phyloP scores from a whole-genome alignment of 306 rosid genomes.

The Gastrolobium bilobum region DNA sequence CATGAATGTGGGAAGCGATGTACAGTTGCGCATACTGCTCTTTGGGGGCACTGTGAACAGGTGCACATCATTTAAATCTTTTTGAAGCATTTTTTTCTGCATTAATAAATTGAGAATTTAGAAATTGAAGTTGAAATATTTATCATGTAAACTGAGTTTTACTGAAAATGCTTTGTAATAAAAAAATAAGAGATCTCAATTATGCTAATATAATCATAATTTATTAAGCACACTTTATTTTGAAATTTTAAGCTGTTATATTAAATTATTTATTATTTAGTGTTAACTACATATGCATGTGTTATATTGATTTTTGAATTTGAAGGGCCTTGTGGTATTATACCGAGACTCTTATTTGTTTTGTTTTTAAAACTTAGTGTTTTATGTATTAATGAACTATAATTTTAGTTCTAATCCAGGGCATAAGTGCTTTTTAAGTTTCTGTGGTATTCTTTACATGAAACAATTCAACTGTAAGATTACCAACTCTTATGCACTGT shows the following conservation, averaged over 20 bases:
- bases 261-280: conserved; percentile 23
- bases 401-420: not conserved
- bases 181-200: not conserved
- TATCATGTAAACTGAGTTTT: conserved; percentile 7
- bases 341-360: not conserved
- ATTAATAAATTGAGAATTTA: conserved; percentile 33
- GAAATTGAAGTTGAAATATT: conserved; percentile 13
- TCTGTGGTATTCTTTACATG: not conserved
- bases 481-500: not conserved
- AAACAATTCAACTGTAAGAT: conserved; percentile 19
- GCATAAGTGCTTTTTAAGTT: not conserved
- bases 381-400: conserved; percentile 9
- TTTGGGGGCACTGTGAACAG: conserved; percentile 90
- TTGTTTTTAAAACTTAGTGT: not conserved
- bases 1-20: conserved; percentile 98
- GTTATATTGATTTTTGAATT: conserved; percentile 22
- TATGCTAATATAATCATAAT: conserved; percentile 18
- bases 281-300: conserved; percentile 1
- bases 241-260: not conserved
- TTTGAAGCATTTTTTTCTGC: conserved; percentile 35
- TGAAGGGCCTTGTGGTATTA: conserved; percentile 7
- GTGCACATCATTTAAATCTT: conserved; percentile 53
- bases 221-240: conserved; percentile 19
- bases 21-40: conserved; percentile 84
- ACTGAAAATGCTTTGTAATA: conserved; percentile 26